Evolutionary conservation across 306 rosid species (phyloP), one percentile per base, ranked within the genome.

Genomic region (Purshia tridentata): DNA sequence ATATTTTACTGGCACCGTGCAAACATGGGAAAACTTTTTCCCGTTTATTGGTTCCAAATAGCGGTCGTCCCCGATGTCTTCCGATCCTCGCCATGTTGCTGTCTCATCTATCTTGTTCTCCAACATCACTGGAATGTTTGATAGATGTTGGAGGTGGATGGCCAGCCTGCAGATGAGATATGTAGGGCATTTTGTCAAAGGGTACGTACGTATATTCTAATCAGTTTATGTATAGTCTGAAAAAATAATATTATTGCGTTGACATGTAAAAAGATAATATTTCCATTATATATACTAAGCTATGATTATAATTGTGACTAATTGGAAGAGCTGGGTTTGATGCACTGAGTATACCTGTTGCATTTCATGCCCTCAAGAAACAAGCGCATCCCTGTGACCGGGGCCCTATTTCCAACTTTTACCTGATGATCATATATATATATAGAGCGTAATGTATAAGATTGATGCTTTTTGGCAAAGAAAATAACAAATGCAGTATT

Each of bases 361-460:
- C 87, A 80, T 87, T 87, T 94, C 85, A 86, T 90, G 81, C 99
- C 98, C 84, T 94, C 99, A 35, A 94, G 96, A 81, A 85, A 88
- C 74, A 94, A 85, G 15, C 98, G 85, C 89, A 94, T 81, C 29
- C 99, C 99, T 7, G 92, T 94, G 57, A 94, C 83, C 10, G 99
- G 99, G 51, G 68, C 8, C 61, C 81, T 87, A 64, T 76, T 81
- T n/a, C 86, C 95, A 22, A 83, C 89, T 40, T 70, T 78, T 42
- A 94, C 97, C 96, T 89, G 81, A 39, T 29, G 48, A 72, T 46
- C 18, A 39, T 35, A 29, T 29, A 29, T 29, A 29, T 29, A 29
- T n/a, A n/a, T n/a, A 64, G 15, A 23, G 13, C 48, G 15, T 6
- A 15, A 44, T 37, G 49, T 15, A 29, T 49, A 29, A 67, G 58